Evolutionary conservation across 106 monocot genomes (phyloP).

Genomic region (Iris macrosiphon): DNA sequence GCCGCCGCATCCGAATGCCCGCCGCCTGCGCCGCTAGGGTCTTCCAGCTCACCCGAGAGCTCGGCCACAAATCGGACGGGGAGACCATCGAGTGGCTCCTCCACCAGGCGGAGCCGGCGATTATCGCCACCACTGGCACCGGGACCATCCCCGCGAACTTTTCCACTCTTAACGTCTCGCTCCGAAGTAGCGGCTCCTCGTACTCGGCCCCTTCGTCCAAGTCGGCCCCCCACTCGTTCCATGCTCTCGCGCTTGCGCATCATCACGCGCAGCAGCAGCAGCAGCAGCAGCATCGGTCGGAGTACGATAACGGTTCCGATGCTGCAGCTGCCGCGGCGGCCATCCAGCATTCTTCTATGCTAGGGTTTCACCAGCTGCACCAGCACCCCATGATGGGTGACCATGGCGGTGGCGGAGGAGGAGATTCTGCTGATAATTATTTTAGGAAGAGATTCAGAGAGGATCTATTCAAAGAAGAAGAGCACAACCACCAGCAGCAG

Average conservation of each 20-base stretch:
- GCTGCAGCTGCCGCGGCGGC: slow-evolving; percentile 1
- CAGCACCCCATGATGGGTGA: slow-evolving; percentile 20
- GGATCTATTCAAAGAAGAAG: slow-evolving; percentile 78
- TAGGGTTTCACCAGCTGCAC: slow-evolving; percentile 31
- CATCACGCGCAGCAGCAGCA: slow-evolving; percentile 18
- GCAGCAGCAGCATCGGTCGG: slow-evolving; percentile 3
- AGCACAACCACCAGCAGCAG: slow-evolving; percentile 11
- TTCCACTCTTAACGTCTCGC: slow-evolving; percentile 53
- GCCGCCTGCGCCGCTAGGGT: slow-evolving; percentile 56
- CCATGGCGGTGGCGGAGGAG: slow-evolving; percentile 4
- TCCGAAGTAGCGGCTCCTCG: slow-evolving; percentile 36
- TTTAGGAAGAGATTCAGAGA: slow-evolving; percentile 72
- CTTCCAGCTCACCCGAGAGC: slow-evolving; percentile 60
- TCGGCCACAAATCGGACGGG: slow-evolving; percentile 64
- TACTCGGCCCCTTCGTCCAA: too few species aligned
- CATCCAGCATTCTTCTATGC: slow-evolving; percentile 7
- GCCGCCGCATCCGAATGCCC: slow-evolving; percentile 64
- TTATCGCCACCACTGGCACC: slow-evolving; percentile 56
- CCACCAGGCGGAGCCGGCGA: slow-evolving; percentile 61
- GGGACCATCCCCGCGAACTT: slow-evolving; percentile 60
- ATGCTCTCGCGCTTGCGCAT: slow-evolving; percentile 23
- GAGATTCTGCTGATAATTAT: slow-evolving; percentile 37
- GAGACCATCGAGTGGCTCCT: slow-evolving; percentile 72
- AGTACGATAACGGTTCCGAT: slow-evolving; percentile 5
- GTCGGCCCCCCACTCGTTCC: slow-evolving; percentile 28